Evolutionary conservation across 1,139 yeast species (phyloP).

Genomic region (Saccharomyces hybrid): DNA sequence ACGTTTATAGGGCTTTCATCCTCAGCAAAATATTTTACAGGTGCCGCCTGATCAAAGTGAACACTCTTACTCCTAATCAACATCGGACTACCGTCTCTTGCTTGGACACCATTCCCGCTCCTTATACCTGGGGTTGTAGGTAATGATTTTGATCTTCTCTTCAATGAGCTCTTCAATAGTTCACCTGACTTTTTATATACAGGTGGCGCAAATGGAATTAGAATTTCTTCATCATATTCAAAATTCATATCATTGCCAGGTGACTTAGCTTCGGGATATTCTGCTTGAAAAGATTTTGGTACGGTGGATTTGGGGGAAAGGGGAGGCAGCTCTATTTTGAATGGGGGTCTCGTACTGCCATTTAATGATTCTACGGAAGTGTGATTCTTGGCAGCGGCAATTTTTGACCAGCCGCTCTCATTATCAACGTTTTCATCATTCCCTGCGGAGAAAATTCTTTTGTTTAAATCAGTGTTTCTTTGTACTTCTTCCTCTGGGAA

Average conservation of each 20-base stretch:
- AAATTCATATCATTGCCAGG: neutral
- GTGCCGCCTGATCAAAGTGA: conserved; percentile 29
- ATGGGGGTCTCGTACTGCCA: neutral
- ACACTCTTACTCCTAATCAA: conserved; percentile 28
- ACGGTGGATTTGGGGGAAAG: neutral
- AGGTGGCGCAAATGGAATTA: conserved; percentile 17
- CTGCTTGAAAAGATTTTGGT: neutral
- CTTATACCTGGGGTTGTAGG: conserved; percentile 24
- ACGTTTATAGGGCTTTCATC: conserved; percentile 30
- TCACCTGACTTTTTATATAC: conserved; percentile 30
- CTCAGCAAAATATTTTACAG: conserved; percentile 26
- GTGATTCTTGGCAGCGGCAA: neutral
- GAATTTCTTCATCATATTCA: conserved; percentile 9
- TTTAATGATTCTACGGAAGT: conserved; percentile 26
- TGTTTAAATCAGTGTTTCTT: conserved; percentile 24
- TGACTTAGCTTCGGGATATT: neutral
- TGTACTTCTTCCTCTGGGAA: conserved; percentile 20
- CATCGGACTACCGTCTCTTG: conserved; percentile 3
- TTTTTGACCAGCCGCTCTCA: conserved; percentile 4
- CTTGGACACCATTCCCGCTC: conserved; percentile 3
- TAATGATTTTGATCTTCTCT: conserved; percentile 28
- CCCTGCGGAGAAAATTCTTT: conserved; percentile 8
- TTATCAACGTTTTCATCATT: neutral
- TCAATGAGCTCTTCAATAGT: conserved; percentile 23
- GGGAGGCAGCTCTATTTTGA: neutral